A percentile compares a stretch with the other conserved stretches of the same genome.
Conservation (phyloP, 352 stramenopile genomes). For the Peronospora destructor region DNA sequence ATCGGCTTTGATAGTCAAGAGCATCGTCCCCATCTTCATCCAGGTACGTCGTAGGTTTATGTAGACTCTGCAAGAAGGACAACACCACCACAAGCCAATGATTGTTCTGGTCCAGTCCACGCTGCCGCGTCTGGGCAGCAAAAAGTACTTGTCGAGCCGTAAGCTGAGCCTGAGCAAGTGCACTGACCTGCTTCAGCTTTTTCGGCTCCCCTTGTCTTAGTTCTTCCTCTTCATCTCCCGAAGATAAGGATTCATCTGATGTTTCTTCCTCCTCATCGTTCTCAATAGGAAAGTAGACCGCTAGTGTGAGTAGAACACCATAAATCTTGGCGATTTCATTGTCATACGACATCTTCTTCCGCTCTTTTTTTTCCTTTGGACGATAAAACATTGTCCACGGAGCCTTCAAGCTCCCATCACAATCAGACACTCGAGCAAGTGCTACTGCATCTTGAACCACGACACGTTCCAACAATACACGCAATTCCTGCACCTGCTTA, state of each 20-base stretch:
- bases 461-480: slow-evolving; percentile 38
- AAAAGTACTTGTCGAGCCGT: slow-evolving; percentile 35
- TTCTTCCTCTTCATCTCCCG: slow-evolving; percentile 27
- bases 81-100: slow-evolving; percentile 47
- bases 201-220: slow-evolving; percentile 4
- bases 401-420: slow-evolving; percentile 8
- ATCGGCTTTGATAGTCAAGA: slow-evolving; percentile 25
- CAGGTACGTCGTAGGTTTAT: slow-evolving; percentile 37
- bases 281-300: slow-evolving; percentile 45
- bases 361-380: slow-evolving; percentile 26
- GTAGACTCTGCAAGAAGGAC: slow-evolving; percentile 31
- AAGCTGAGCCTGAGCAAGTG: slow-evolving; percentile 29
- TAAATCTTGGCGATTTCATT: slow-evolving; percentile 48
- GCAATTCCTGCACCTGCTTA: slow-evolving; percentile 35
- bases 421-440: slow-evolving; percentile 5
- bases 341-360: slow-evolving; percentile 30
- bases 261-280: slow-evolving; percentile 31
- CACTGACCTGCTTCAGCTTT: slow-evolving; percentile 18
- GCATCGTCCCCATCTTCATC: slow-evolving; percentile 39
- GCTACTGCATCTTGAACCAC: slow-evolving; percentile 30
- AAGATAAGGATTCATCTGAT: slow-evolving; percentile 37
- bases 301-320: slow-evolving; percentile 37
- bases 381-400: slow-evolving; percentile 56
- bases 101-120: slow-evolving; percentile 13
- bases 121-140: slow-evolving; percentile 35